Base-by-base conservation (phyloP, 2,329 filamentous ascomycete species). In the Fusarium austroafricanum region DNA sequence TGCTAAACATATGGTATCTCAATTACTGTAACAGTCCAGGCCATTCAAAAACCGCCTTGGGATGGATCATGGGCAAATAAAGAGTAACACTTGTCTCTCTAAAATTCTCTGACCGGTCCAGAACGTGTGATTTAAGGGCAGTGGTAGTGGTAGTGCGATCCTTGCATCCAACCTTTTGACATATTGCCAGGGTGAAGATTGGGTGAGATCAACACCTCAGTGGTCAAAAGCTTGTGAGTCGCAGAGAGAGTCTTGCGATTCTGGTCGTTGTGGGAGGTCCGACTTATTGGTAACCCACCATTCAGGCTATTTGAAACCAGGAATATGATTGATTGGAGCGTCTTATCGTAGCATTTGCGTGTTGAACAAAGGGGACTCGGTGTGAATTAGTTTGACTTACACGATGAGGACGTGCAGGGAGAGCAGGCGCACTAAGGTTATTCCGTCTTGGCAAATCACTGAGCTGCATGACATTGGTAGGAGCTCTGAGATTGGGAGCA, bases 311-410 rank as follows among this genome's bases (percentile, higher is more conserved):
- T 56, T 39, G 12, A 23, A 47, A 21, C 26, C 20, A 40, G 21
- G n/a, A 20, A 54, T 17, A 28, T 61, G 60, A 68, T 61, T 65
- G 49, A 67, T 33, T 60, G 31, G 50, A 35, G 42, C 21, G 18
- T 26, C 18, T 58, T 56, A 62, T 63, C 44, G 52, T 70, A 66
- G 61, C 49, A 55, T 70, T 59, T 35, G 33, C 43, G 44, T 45
- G 66, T 69, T 58, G 49, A 68, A 63, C 56, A 70, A 52, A 55
- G 47, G 37, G 28, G 33, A 67, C 66, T 68, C 61, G 66, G 66
- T 68, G 56, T 59, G 53, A 38, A 49, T 39, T 55, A 58, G 62
- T 65, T 31, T 47, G 60, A 68, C 66, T 70, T 67, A 70, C 66
- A 68, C 56, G 52, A 43, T 26, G 55, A 46, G 37, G 23, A 46